Percentiles rank a stretch among this genome's conserved stretches.
Conservation (phyloP, 1,284 basidiomycete species). For the Cryptococcus wingfieldii region DNA sequence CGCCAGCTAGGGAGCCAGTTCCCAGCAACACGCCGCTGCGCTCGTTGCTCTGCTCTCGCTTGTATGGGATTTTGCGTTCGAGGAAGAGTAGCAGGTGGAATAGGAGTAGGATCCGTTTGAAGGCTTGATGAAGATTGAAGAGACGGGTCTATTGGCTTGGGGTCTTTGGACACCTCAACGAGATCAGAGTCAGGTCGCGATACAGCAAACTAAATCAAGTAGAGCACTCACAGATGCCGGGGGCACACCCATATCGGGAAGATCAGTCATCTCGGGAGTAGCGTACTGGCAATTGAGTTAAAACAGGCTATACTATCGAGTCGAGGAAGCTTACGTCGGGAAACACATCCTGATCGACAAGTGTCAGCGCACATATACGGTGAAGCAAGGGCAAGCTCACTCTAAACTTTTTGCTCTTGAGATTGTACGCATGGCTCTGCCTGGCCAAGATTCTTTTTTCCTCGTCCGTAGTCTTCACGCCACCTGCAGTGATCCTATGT, state of each 20-base stretch:
- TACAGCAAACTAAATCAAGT: not conserved
- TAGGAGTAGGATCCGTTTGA: not conserved
- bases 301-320: not conserved
- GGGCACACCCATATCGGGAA: slow-evolving; percentile 75
- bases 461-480: slow-evolving; percentile 70
- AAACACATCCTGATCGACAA: slow-evolving; percentile 60
- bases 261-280: slow-evolving; percentile 59
- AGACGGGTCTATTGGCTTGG: slow-evolving; percentile 1
- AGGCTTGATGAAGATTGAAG: not conserved
- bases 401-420: slow-evolving; percentile 70
- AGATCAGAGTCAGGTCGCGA: not conserved
- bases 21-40: slow-evolving; percentile 2
- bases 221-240: slow-evolving; percentile 17
- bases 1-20: slow-evolving; percentile 40
- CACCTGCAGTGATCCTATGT: slow-evolving; percentile 77
- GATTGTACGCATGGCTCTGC: slow-evolving; percentile 80
- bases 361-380: no score
- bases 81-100: not conserved
- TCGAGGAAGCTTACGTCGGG: slow-evolving; percentile 61
- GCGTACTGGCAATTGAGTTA: slow-evolving; percentile 57
- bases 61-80: slow-evolving; percentile 1
- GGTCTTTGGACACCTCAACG: slow-evolving; percentile 16
- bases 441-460: slow-evolving; percentile 74
- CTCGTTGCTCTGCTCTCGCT: slow-evolving; percentile 1
- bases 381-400: slow-evolving; percentile 21